Base-by-base conservation (phyloP, 2,329 filamentous ascomycete genomes). In the Cercospora nicotianae region DNA sequence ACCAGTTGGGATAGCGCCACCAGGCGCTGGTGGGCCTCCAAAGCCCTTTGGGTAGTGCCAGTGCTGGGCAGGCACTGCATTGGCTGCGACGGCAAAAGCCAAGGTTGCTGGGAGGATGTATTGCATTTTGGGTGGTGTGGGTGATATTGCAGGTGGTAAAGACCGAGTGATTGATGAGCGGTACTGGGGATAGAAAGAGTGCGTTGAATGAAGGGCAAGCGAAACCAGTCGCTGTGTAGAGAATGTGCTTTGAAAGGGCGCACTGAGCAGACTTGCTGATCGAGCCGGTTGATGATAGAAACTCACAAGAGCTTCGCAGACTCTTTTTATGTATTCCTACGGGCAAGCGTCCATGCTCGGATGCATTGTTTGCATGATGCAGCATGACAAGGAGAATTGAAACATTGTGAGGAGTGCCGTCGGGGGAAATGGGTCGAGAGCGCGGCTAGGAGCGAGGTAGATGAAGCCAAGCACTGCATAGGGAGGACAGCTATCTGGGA, bases 31-130 rank as follows among this genome's bases (percentile, higher is more conserved):
- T 28, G 60, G 53, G 28, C 18, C 30, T 18, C 36, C 58, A 62
- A 64, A 69, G 20, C 51, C 63, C 31, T 57, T 55, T 31, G 60
- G 57, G 39, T 57, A 66, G 59, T 66, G 36, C 66, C 66, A 68
- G 51, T 66, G 55, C 45, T 30, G 60, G 30, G 66, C 61, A 30
- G 70, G 70, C 39, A 63, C 62, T 42, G 70, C 70, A 13, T 68
- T 63, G 55, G 60, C 65, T 12, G 66, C 61, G 31, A 72, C 63
- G 39, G 67, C 68, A 28, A 72, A 36, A 55, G 70, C 66, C 64
- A 68, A 39, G 26, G 65, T 53, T 51, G 70, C 65, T 51, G 65
- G 66, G 20, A 70, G 48, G 28, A 68, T 60, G 63, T 68, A 67
- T 61, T 69, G 68, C 70, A 70, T 72, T 28, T 55, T 68, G 30